A percentile compares a stretch with the other conserved stretches of the same genome.
Conservation (phyloP, 164 flowering plant genomes). For the Euptelea pleiosperma region DNA sequence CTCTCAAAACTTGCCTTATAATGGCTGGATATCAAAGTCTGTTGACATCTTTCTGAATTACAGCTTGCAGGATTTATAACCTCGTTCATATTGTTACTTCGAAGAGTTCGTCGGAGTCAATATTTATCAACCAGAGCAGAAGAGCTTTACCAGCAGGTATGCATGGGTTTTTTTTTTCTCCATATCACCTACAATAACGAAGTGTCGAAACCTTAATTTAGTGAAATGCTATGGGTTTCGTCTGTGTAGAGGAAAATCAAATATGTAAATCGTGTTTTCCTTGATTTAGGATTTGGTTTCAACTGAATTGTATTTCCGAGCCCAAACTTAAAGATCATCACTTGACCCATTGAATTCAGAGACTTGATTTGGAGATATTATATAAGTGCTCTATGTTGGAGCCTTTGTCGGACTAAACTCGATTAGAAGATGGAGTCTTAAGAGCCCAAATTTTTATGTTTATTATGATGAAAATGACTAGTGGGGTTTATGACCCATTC, state of each 20-base stretch:
- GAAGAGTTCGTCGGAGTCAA: conserved; percentile 37
- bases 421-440: too few species aligned
- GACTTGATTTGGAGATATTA: too few species aligned
- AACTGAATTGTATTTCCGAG: too few species aligned
- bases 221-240: neutral
- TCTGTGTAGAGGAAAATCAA: too few species aligned
- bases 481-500: neutral
- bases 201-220: neutral
- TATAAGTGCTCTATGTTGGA: too few species aligned
- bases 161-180: neutral
- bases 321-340: too few species aligned
- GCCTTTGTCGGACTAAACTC: too few species aligned
- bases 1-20: conserved; percentile 22
- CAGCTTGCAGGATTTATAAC: conserved; percentile 53
- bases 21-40: conserved; percentile 8
- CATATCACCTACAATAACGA: neutral
- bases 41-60: conserved; percentile 34
- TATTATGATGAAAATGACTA: too few species aligned
- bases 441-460: too few species aligned
- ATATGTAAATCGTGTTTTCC: too few species aligned
- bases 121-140: conserved; percentile 60
- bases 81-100: conserved; percentile 22
- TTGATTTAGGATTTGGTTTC: too few species aligned
- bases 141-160: conserved; percentile 78
- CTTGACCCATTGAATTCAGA: neutral